Evolutionary conservation across 164 flowering plant species (phyloP).

Genomic region (Vitis labrusca): DNA sequence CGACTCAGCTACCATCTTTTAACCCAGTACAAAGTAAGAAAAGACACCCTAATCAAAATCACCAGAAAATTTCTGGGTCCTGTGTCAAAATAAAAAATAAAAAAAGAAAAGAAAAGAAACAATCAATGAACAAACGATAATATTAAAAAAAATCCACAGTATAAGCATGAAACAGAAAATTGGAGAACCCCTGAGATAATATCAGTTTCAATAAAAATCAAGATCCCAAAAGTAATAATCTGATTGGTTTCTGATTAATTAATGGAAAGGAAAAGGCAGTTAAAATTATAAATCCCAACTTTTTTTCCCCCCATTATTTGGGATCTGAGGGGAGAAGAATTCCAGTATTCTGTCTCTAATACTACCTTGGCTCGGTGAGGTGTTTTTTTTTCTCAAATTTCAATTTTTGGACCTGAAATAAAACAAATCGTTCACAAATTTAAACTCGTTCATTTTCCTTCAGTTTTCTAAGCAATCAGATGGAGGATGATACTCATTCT

Average conservation of each 20-base stretch:
- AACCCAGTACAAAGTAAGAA: slow-evolving; percentile 5
- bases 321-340: too few relatives aligned
- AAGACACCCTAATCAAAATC: background rate
- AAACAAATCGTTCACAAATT: background rate
- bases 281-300: too few relatives aligned
- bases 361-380: too few relatives aligned
- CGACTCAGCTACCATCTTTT: slow-evolving; percentile 64
- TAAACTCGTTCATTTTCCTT: background rate
- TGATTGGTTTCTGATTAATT: too few relatives aligned
- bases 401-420: too few relatives aligned
- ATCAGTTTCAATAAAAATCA: background rate
- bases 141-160: too few relatives aligned
- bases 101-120: background rate
- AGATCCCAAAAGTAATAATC: background rate
- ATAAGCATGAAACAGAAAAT: background rate
- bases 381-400: too few relatives aligned
- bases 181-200: background rate
- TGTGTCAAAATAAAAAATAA: background rate
- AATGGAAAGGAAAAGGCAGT: too few relatives aligned
- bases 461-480: background rate
- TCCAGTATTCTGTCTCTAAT: too few relatives aligned
- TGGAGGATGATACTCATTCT: background rate
- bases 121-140: too few relatives aligned
- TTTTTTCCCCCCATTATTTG: too few relatives aligned
- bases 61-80: background rate